These are phyloP conservation scores for Ascochyta viciae-villosae DNA, from an alignment of 2,329 filamentous ascomycete species.

Conservation along the genomic window DNA sequence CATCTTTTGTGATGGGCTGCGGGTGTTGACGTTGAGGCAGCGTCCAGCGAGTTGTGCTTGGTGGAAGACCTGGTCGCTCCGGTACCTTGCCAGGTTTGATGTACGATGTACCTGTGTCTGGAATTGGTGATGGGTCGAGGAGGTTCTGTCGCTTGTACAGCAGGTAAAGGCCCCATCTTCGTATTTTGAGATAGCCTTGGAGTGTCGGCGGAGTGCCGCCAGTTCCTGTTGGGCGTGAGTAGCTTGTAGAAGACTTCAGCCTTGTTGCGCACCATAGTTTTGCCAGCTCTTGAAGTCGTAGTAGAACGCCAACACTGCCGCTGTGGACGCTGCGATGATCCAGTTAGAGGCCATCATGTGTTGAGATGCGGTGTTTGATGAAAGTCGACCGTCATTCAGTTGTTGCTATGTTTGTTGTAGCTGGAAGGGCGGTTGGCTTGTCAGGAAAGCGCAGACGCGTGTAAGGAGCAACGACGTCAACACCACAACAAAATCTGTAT, in stretches of 20 bases:
- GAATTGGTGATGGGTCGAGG: constrained; percentile 32
- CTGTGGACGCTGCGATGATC: constrained; percentile 19
- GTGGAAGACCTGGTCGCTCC: constrained; percentile 27
- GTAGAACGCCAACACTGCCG: constrained; percentile 24
- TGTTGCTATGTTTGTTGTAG: not conserved
- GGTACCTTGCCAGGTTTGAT: constrained; percentile 32
- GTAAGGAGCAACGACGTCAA: not conserved
- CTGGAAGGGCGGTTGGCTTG: not conserved
- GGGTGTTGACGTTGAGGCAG: constrained; percentile 40
- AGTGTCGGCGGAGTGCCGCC: constrained; percentile 42
- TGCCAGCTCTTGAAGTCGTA: constrained; percentile 38
- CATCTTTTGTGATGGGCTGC: constrained; percentile 29
- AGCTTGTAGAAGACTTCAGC: not conserved
- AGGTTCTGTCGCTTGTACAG: constrained; percentile 36
- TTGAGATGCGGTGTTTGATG: no score
- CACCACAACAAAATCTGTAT: not conserved
- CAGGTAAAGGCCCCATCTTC: constrained; percentile 38
- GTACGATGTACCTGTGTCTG: constrained; percentile 32
- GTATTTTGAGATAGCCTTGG: constrained; percentile 40
- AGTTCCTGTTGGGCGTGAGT: constrained; percentile 31
- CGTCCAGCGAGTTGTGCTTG: constrained; percentile 37
- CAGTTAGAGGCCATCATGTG: not conserved
- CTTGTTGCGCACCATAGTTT: constrained; percentile 21
- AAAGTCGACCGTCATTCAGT: not conserved
- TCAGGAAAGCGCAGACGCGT: not conserved